Evolutionary conservation across 768 basidiomycete genomes (phyloP).

Genomic region (Kondoa malvinella): DNA sequence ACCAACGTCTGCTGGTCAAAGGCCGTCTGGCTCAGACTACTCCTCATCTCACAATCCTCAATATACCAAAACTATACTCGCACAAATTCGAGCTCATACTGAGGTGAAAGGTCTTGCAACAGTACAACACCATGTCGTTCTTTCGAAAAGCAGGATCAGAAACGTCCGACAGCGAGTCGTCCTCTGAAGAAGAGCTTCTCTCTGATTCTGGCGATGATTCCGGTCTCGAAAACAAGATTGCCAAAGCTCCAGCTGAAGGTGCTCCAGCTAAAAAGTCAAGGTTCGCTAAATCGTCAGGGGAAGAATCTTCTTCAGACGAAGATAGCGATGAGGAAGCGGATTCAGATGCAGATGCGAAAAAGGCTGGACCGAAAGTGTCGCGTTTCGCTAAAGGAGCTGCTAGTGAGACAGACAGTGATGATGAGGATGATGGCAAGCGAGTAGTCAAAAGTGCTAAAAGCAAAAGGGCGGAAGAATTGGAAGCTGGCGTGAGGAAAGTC

Average conservation of each 20-base stretch:
- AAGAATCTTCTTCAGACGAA: conserved; percentile 53
- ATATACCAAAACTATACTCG: too few relatives aligned
- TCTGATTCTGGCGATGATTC: conserved; percentile 8
- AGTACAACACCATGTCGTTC: conserved; percentile 22
- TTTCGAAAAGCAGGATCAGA: conserved; percentile 25
- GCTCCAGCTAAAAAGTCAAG: conserved; percentile 25
- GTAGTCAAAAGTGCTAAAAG: conserved; percentile 78
- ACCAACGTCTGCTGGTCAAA: too few relatives aligned
- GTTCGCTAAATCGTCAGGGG: conserved; percentile 45
- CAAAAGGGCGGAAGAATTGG: conserved; percentile 87
- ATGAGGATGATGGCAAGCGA: conserved; percentile 45
- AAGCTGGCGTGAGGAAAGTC: conserved; percentile 72
- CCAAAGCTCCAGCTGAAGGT: conserved; percentile 15
- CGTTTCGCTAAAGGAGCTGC: conserved; percentile 39
- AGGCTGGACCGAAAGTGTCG: conserved; percentile 26
- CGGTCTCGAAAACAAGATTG: conserved; percentile 36
- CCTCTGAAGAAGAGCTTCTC: conserved; percentile 27
- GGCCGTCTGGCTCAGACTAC: too few relatives aligned
- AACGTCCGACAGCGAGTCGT: conserved; percentile 35
- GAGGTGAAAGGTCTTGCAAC: too few relatives aligned
- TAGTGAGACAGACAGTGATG: conserved; percentile 43
- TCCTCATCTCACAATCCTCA: too few relatives aligned
- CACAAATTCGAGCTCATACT: too few relatives aligned
- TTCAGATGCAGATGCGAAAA: conserved; percentile 34
- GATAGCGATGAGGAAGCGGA: conserved; percentile 41